Conservation (phyloP, 768 basidiomycete genomes). For the Ephemerocybe angulata region DNA sequence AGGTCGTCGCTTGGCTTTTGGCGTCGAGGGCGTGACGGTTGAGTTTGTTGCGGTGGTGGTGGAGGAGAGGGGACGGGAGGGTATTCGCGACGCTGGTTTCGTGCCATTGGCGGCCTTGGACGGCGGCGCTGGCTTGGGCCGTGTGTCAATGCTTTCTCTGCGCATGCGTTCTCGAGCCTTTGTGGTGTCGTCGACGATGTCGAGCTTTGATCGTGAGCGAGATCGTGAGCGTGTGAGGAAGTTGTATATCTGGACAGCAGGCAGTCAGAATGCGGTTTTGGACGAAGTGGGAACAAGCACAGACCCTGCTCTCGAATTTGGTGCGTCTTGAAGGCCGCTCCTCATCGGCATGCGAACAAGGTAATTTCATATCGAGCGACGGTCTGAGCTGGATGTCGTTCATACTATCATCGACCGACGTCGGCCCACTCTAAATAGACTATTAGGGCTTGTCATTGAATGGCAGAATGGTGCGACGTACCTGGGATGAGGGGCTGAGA, state of each 20-base stretch:
- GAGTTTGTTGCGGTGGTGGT: conserved; percentile 60
- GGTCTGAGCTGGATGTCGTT: conserved; percentile 17
- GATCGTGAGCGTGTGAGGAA: conserved; percentile 60
- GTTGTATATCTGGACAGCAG: conserved; percentile 47
- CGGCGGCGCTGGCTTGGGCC: conserved; percentile 7
- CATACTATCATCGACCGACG: conserved; percentile 34
- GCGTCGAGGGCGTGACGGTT: conserved; percentile 57
- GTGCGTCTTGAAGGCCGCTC: conserved; percentile 39
- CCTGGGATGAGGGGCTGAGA: conserved; percentile 23
- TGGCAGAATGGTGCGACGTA: no score
- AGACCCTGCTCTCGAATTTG: conserved; percentile 47
- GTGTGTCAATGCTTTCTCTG: neutral
- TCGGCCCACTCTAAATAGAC: conserved; percentile 8
- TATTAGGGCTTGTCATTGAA: no score
- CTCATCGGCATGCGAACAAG: conserved; percentile 23
- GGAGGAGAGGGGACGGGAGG: conserved; percentile 62
- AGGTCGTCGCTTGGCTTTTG: conserved; percentile 31
- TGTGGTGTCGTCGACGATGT: conserved; percentile 11
- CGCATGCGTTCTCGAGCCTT: neutral
- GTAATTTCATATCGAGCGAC: conserved; percentile 21
- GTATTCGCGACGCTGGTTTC: conserved; percentile 47
- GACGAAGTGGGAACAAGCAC: conserved; percentile 12
- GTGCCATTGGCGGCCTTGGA: conserved; percentile 21
- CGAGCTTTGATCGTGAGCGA: conserved; percentile 49
- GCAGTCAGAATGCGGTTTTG: neutral